Percentiles rank a stretch among this genome's conserved stretches.
Evolutionary conservation across 2,329 filamentous ascomycete genomes (phyloP).

Genomic region (Exophiala sp.): DNA sequence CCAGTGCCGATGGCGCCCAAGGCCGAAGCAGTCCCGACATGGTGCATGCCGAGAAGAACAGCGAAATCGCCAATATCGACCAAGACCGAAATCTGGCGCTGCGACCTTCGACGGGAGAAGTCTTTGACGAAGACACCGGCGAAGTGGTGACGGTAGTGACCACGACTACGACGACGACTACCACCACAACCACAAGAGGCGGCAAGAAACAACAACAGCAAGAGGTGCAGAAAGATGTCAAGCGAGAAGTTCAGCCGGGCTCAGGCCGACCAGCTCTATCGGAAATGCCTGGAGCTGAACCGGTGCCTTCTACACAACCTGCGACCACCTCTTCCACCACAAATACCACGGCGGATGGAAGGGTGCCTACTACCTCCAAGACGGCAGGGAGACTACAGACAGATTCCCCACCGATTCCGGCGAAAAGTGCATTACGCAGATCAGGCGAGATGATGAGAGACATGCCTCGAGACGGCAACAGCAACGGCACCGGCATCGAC

Average conservation of each 20-base stretch:
- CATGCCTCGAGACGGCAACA: not conserved
- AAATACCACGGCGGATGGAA: constrained; percentile 10
- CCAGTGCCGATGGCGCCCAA: constrained; percentile 13
- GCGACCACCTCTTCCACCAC: constrained; percentile 14
- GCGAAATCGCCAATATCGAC: constrained; percentile 27
- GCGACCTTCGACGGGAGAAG: constrained; percentile 25
- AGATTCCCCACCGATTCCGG: constrained; percentile 17
- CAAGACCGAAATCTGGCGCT: constrained; percentile 25
- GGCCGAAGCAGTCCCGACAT: constrained; percentile 18
- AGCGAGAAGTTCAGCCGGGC: constrained; percentile 12
- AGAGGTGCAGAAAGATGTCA: constrained; percentile 23
- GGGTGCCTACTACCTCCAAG: too few relatives aligned
- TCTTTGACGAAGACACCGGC: constrained; percentile 28
- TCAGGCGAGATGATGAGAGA: constrained; percentile 18
- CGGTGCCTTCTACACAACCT: constrained; percentile 7
- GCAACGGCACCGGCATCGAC: not conserved
- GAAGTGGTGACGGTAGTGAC: constrained; percentile 29
- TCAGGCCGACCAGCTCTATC: constrained; percentile 7
- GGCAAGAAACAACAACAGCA: constrained; percentile 21
- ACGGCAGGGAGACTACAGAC: constrained; percentile 5
- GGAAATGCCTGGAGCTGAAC: constrained; percentile 12
- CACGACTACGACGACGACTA: constrained; percentile 28
- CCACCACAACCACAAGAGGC: constrained; percentile 24
- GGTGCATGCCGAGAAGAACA: constrained; percentile 26
- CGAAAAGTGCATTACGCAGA: constrained; percentile 19